Evolutionary conservation across 2,329 filamentous ascomycete genomes (phyloP), one percentile per base, ranked within the genome.

Genomic region (Neurospora sp.): DNA sequence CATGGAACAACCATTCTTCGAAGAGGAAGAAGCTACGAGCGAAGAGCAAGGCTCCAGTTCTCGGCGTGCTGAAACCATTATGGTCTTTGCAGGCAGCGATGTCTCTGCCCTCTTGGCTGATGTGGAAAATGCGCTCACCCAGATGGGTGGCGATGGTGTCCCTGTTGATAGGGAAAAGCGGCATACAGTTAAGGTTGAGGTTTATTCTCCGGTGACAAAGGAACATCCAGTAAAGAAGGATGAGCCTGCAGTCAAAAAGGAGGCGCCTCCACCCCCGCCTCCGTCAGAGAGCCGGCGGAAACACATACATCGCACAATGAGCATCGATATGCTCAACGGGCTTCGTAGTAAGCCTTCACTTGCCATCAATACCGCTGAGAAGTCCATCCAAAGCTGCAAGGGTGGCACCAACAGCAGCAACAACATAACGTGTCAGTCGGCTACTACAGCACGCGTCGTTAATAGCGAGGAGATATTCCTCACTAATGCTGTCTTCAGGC

Each of bases 101-200:
- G 85, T 92, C 8, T 91, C 89, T 73, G 85, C 87, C 2, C 82
- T 92, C 1, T 81, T 92, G 52, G 87, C 86, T 1, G 89, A 91
- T 73, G 89, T 91, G 15, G 88, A 91, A 77, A 83, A 83, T 71
- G 84, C 88, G 75, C 86, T 89, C 75, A 84, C 79, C 68, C 80
- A 81, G 70, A 81, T 84, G 76, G 80, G 80, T 71, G 71, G 71
- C n/a, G 72, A 71, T 36, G 74, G 77, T 37, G 76, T 79, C 66
- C 80, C 82, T 67, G 79, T 81, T 68, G 78, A 76, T 68, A 80
- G 78, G 70, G 80, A 71, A 17, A 82, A 77, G 77, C 73, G 72
- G 73, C 36, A 62, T 62, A 62, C 52, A 33, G 52, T 62, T 12
- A 62, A 62, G 52, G 23, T 62, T 3, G 52, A 62, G 52, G 23